A percentile compares a stretch with the other conserved stretches of the same genome.
phyloP scores from a whole-genome alignment of 2,329 filamentous ascomycete genomes.

The Diaporthe helianthi region DNA sequence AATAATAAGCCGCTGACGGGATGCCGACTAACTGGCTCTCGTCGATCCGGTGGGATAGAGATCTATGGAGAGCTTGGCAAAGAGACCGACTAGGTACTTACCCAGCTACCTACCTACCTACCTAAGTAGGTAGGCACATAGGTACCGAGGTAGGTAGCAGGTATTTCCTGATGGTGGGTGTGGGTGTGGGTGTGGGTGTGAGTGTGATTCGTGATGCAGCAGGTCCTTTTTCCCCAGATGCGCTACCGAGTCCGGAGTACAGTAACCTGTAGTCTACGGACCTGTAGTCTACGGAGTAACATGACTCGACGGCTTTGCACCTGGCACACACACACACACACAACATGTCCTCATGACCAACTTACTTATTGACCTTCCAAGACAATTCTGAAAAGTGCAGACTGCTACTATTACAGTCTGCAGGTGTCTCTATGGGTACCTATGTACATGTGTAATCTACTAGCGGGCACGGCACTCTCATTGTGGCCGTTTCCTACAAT shows the following conservation, averaged over 20 bases:
- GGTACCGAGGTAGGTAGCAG: no score
- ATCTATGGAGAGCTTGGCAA: slow-evolving; percentile 4
- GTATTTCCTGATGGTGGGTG: no score
- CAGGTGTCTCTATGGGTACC: no score
- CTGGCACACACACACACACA: background rate
- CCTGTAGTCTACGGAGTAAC: background rate
- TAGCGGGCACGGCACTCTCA: background rate
- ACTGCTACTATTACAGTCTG: background rate
- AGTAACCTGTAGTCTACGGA: background rate
- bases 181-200: no score
- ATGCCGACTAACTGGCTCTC: background rate
- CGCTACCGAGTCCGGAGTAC: no score
- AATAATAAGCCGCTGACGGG: background rate
- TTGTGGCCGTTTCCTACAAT: background rate
- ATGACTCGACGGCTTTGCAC: background rate
- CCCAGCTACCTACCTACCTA: no score
- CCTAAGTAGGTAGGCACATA: no score
- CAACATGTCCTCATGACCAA: background rate
- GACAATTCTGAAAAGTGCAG: background rate
- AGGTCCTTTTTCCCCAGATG: background rate
- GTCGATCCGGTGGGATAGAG: background rate
- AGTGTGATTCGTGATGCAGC: background rate
- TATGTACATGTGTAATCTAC: background rate
- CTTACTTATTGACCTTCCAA: background rate
- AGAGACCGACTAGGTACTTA: no score